These are phyloP conservation scores for Pythium rhizo-oryzae DNA, from an alignment of 352 stramenopile genomes.

Conservation along the genomic window DNA sequence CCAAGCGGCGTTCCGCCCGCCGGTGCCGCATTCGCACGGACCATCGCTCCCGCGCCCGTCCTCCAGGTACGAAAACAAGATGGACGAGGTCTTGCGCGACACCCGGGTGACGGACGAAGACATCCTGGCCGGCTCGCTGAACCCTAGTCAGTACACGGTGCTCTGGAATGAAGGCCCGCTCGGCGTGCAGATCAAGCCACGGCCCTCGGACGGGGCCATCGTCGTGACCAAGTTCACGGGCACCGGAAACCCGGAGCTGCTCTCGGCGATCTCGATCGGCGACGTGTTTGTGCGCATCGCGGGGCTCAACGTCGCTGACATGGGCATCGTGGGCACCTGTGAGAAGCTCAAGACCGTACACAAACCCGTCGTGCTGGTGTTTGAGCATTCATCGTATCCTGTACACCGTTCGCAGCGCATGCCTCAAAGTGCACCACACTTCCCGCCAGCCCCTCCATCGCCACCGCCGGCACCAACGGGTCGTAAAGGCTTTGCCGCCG, in stretches of 20 bases:
- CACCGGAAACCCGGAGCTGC: slow-evolving; percentile 52
- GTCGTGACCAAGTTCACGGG: slow-evolving; percentile 78
- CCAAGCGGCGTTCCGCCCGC: neutral
- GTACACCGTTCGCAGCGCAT: slow-evolving; percentile 1
- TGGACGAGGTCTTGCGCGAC: slow-evolving; percentile 21
- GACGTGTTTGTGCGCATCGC: slow-evolving; percentile 81
- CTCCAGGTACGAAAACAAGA: slow-evolving; percentile 1
- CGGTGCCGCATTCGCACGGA: neutral
- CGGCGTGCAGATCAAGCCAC: slow-evolving; percentile 83
- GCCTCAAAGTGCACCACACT: slow-evolving; percentile 9
- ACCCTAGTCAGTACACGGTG: slow-evolving; percentile 67
- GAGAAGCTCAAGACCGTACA: slow-evolving; percentile 78
- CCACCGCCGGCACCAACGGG: neutral
- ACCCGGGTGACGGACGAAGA: slow-evolving; percentile 13
- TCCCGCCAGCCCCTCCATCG: slow-evolving; percentile 18
- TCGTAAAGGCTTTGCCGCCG: slow-evolving; percentile 15
- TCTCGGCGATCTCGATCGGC: slow-evolving; percentile 55
- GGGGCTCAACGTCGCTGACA: slow-evolving; percentile 64
- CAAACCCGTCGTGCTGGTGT: slow-evolving; percentile 82
- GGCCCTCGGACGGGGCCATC: slow-evolving; percentile 51
- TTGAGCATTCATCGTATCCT: slow-evolving; percentile 42
- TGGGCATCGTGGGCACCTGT: slow-evolving; percentile 76
- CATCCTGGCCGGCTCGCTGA: slow-evolving; percentile 9
- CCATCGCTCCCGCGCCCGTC: neutral
- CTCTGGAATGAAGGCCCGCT: slow-evolving; percentile 76